Evolutionary conservation across 2,329 filamentous ascomycete species (phyloP), one percentile per base, ranked within the genome.

Genomic region (Malbranchea cinnamomea): DNA sequence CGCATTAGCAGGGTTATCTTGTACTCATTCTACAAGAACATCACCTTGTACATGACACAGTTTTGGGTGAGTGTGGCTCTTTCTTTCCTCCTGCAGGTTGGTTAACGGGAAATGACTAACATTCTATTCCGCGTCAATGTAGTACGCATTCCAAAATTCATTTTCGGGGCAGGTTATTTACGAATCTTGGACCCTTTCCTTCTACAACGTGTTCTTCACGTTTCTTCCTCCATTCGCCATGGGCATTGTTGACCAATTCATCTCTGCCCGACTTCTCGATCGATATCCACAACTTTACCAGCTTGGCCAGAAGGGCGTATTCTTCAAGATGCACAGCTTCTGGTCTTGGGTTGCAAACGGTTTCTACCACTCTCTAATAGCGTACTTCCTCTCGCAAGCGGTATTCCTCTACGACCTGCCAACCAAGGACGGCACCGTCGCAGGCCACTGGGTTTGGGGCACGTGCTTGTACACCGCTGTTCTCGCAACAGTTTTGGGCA

Each of bases 1-100:
- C 79, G 89, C 35, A 78, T 98, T 51, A 87, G 80, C 67, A 93
- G 92, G 60, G 84, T 92, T 35, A 95, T 98, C 46, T 58, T 98
- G 38, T 98, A 93, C 59, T 95, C 89, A 5, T 98, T 95, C 56
- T 98, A 98, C 67, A 98, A 98, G 67, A 98, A 98, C 59, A 94
- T 95, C 42, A 78, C 85, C 12, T 65, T 98, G 37, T 98, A 95
- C 60, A 85, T 98, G 79, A 98, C 91, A 36, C 91, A 98, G 52
- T 98, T 98, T 53, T 98, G 91, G 83, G 79, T 84, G 65, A 62
- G 76, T 63, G 13, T 33, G 26, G 7, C 11, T n/a, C 10, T 12
- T n/a, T 12, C 7, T 2, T 23, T 20, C 11, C 12, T 17, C 25
- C 31, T 15, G 27, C 11, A 26, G 8, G 14, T 17, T 20, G 6